phyloP scores from a whole-genome alignment of 169 alveolate species.

The Eimeria necatrix region DNA sequence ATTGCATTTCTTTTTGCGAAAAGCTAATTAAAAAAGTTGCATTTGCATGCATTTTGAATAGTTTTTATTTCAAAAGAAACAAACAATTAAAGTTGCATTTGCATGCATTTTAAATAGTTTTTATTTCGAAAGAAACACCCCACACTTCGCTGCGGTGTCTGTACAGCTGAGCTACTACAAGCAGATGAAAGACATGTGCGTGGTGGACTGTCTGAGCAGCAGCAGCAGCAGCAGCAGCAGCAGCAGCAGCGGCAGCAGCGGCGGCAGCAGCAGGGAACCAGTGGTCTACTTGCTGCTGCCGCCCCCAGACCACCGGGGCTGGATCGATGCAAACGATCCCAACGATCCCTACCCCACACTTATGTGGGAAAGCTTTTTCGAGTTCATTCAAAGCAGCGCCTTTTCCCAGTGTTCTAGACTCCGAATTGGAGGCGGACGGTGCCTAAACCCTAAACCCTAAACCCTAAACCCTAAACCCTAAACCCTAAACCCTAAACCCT shows the following conservation, averaged over 20 bases:
- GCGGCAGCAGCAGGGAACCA: not conserved
- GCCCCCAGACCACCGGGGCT: constrained; percentile 47
- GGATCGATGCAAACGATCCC: constrained; percentile 60
- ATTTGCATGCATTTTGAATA: too few species aligned
- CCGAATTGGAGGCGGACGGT: constrained; percentile 70
- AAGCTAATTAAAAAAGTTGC: too few species aligned
- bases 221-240: too few species aligned
- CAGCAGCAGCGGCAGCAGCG: too few species aligned
- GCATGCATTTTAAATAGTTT: too few species aligned
- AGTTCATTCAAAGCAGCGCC: not conserved
- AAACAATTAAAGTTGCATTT: too few species aligned
- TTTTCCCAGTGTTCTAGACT: not conserved
- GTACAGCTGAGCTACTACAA: not conserved
- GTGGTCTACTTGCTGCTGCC: not conserved
- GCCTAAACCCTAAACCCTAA: not conserved
- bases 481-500: too few species aligned
- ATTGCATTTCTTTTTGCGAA: too few species aligned
- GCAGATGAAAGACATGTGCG: constrained; percentile 29
- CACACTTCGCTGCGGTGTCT: not conserved
- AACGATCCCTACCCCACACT: constrained; percentile 50
- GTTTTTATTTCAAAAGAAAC: too few species aligned
- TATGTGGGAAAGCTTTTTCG: constrained; percentile 38
- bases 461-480: not conserved
- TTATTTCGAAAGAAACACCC: too few species aligned
- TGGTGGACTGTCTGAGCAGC: not conserved